Base-by-base conservation (phyloP, 177 flowering plant species). In the Vitis hybrid region DNA sequence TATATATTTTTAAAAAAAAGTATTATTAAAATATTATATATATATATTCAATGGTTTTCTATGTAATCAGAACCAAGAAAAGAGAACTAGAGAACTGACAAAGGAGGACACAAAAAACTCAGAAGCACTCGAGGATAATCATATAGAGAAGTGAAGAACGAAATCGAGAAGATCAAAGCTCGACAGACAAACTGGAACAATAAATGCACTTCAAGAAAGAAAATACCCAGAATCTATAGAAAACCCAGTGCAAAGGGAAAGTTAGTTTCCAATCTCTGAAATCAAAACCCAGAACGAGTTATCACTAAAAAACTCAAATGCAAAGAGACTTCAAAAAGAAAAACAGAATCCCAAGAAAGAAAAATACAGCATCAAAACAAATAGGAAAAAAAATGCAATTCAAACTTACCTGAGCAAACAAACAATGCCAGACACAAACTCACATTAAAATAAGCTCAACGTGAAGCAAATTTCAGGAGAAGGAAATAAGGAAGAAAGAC, bases 41-140 rank as follows among this genome's bases (percentile, higher is more conserved):
- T 24, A 24, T 24, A 24, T 24, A 24, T 24, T 24, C 27, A 24
- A 24, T 63, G 88, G 88, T 81, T 87, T 93, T 73, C 98, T 97
- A 93, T 93, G 77, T 80, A 74, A 76, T 63, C 80, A 70, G 66
- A 76, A 77, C 64, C 64, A 67, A 56, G 14, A 9, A 66, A 59
- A 53, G 10, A 52, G 67, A 63, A 18, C 15, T 30, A 27, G 73
- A 67, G n/a, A 73, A 70, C 30, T 32, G 1, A 35, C 48, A 20
- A 52, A 13, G 3, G 12, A 9, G 41, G 9, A 15, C 3, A 30
- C 52, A 64, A 65, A 51, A 53, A 70, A 18, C 13, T 32, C 9
- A 52, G 15, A 21, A 41, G 11, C 51, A 17, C 35, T 24, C 62
- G 48, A 61, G 68, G 30, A 56, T 21, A 21, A 60, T 55, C 9